Conservation (phyloP, 2,329 filamentous ascomycete genomes). For the Drechslera avenae region DNA sequence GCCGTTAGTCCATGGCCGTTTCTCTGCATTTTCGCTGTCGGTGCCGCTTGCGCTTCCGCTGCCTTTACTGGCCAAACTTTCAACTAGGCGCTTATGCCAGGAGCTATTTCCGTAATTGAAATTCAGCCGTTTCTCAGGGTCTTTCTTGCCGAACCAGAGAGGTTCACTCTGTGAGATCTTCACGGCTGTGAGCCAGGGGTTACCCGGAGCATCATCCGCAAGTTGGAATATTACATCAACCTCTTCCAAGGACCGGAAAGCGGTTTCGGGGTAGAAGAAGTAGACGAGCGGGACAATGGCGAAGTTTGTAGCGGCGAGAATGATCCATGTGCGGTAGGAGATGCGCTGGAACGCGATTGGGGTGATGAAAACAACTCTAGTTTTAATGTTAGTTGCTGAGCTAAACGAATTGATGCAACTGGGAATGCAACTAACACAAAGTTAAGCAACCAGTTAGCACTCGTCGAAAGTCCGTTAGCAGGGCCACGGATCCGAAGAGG, state of each 20-base stretch:
- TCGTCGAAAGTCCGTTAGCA: slow-evolving; percentile 83
- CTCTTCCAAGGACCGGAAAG: slow-evolving; percentile 64
- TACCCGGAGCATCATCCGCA: slow-evolving; percentile 55
- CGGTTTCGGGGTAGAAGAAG: slow-evolving; percentile 66
- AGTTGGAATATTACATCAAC: slow-evolving; percentile 68
- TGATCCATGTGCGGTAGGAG: slow-evolving; percentile 61
- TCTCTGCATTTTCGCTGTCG: slow-evolving; percentile 8
- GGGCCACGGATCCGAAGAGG: slow-evolving; percentile 85
- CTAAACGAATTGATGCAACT: background rate
- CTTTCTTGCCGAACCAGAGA: slow-evolving; percentile 61
- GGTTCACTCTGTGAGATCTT: slow-evolving; percentile 57
- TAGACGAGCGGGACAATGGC: slow-evolving; percentile 61
- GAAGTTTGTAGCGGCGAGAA: slow-evolving; percentile 61
- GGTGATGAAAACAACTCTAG: slow-evolving; percentile 69
- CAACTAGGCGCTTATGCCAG: slow-evolving; percentile 32
- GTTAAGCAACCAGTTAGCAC: slow-evolving; percentile 81
- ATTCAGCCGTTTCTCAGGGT: slow-evolving; percentile 53
- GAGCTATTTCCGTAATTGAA: slow-evolving; percentile 52
- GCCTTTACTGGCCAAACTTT: slow-evolving; percentile 18
- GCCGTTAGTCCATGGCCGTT: slow-evolving; percentile 1
- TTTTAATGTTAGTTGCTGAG: slow-evolving; percentile 40
- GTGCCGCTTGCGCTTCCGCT: slow-evolving; percentile 22
- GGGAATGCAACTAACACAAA: slow-evolving; percentile 51
- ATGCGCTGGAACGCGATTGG: slow-evolving; percentile 63
- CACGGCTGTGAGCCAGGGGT: slow-evolving; percentile 56